Conservation (phyloP, 768 basidiomycete genomes). For the Pulveroboletus ravenelii region DNA sequence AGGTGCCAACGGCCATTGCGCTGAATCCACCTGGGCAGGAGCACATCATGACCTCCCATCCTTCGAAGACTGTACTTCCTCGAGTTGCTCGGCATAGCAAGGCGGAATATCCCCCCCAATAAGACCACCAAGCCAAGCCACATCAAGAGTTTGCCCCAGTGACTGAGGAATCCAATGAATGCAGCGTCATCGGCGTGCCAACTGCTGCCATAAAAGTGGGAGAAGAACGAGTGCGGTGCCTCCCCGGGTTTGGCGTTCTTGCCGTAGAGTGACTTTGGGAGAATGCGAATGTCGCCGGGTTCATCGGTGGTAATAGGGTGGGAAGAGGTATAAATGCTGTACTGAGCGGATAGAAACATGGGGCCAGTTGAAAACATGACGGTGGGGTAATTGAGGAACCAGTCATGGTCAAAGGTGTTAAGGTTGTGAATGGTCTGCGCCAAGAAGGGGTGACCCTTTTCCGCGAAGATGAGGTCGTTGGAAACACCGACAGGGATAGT, state of each 20-base stretch:
- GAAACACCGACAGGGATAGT: slow-evolving; percentile 97
- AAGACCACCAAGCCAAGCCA: slow-evolving; percentile 75
- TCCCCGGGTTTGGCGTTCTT: slow-evolving; percentile 86
- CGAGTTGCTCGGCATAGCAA: slow-evolving; percentile 52
- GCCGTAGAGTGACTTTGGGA: slow-evolving; percentile 96
- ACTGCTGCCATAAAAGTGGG: slow-evolving; percentile 96
- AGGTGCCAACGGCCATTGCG: slow-evolving; percentile 71
- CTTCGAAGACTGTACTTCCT: slow-evolving; percentile 56
- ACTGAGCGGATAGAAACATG: slow-evolving; percentile 96
- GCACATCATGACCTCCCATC: slow-evolving; percentile 71
- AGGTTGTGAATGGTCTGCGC: slow-evolving; percentile 91
- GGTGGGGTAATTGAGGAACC: slow-evolving; percentile 95
- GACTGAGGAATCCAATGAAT: slow-evolving; percentile 90
- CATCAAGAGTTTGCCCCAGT: slow-evolving; percentile 86
- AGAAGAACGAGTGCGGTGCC: slow-evolving; percentile 89
- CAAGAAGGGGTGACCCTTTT: slow-evolving; percentile 82
- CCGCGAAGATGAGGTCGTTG: slow-evolving; percentile 94
- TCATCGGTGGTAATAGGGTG: slow-evolving; percentile 49
- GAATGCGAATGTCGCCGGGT: slow-evolving; percentile 77
- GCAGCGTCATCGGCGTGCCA: slow-evolving; percentile 99
- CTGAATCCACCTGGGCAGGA: slow-evolving; percentile 69
- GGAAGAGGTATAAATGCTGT: slow-evolving; percentile 76
- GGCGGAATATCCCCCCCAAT: slow-evolving; percentile 60
- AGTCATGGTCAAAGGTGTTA: slow-evolving; percentile 86
- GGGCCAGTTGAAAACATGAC: slow-evolving; percentile 99